phyloP scores from a whole-genome alignment of 352 stramenopile genomes.

The Phytophthora tentaculata region DNA sequence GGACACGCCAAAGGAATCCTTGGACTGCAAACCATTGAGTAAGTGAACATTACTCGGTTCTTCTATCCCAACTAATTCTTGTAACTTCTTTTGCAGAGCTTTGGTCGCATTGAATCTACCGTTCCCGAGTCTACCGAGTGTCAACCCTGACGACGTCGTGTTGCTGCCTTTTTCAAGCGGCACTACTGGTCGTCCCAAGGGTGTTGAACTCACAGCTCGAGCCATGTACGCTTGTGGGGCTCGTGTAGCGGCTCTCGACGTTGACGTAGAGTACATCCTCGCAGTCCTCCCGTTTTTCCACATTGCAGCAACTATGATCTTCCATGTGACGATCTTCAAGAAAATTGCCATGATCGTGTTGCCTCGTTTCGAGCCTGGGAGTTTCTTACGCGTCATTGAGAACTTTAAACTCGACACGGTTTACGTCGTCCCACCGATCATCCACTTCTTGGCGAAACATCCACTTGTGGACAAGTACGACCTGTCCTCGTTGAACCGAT shows the following conservation, averaged over 20 bases:
- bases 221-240: conserved; percentile 80
- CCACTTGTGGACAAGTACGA: conserved; percentile 90
- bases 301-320: conserved; percentile 90
- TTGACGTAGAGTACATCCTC: conserved; percentile 38
- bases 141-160: conserved; percentile 28
- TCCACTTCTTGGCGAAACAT: conserved; percentile 79
- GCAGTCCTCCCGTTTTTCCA: conserved; percentile 94
- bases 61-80: background rate
- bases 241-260: conserved; percentile 51
- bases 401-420: conserved; percentile 45
- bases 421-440: conserved; percentile 82
- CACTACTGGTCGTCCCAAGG: conserved; percentile 89
- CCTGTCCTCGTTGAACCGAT: conserved; percentile 63
- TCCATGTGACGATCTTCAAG: conserved; percentile 85
- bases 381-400: conserved; percentile 87
- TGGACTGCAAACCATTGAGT: conserved; percentile 39
- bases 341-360: conserved; percentile 84
- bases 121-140: conserved; percentile 18
- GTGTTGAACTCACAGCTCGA: conserved; percentile 86
- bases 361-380: conserved; percentile 89
- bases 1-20: conserved; percentile 21
- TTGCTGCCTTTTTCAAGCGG: conserved; percentile 92
- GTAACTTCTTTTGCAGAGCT: conserved; percentile 4
- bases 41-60: background rate
- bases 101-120: conserved; percentile 28